Percentiles rank a stretch among this genome's conserved stretches.
These are phyloP conservation scores for Diversispora epigaea DNA, from an alignment of 192 early-diverging fungal species.

Conservation along the genomic window DNA sequence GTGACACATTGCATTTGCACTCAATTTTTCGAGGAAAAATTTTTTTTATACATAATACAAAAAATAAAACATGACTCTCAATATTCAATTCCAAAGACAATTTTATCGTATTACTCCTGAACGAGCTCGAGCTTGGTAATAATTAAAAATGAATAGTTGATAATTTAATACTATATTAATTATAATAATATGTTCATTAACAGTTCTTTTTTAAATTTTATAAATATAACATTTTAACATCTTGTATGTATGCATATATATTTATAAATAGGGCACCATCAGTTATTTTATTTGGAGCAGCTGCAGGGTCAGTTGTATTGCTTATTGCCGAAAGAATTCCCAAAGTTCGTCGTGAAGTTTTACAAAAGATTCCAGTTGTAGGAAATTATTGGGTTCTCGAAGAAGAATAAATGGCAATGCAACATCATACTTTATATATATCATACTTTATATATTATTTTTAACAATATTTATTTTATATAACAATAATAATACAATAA, in stretches of 20 bases:
- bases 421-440: no score
- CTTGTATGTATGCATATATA: not conserved
- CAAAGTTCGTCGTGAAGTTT: slow-evolving; percentile 4
- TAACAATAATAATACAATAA: no score
- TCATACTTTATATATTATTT: no score
- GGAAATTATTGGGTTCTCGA: slow-evolving; percentile 7
- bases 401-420: not conserved
- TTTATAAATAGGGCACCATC: slow-evolving; percentile 14
- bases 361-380: not conserved
- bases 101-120: slow-evolving; percentile 18
- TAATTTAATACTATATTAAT: not conserved
- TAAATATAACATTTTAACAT: not conserved
- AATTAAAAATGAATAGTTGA: not conserved
- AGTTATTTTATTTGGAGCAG: not conserved
- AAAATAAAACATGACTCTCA: no score
- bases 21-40: no score
- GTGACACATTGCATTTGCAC: no score
- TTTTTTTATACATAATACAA: no score
- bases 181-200: not conserved
- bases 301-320: not conserved
- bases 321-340: slow-evolving; percentile 17
- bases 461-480: no score
- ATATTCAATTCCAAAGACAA: slow-evolving; percentile 1
- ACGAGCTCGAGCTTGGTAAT: slow-evolving; percentile 4
- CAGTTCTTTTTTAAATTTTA: not conserved